These are phyloP conservation scores for Jacaranda copaia DNA, from an alignment of 257 asterid species.

Conservation along the genomic window DNA sequence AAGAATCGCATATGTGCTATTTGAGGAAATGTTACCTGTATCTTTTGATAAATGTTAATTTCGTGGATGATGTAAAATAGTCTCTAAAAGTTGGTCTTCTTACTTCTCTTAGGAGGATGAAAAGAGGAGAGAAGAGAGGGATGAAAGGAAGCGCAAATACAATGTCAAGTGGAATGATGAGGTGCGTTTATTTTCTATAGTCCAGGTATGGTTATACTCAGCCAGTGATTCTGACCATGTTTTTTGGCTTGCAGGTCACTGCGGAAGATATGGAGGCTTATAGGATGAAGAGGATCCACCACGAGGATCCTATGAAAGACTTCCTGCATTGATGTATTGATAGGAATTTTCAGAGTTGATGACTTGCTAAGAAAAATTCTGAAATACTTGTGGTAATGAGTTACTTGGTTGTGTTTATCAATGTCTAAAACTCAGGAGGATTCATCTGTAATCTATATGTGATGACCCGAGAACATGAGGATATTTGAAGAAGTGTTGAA, in stretches of 20 bases:
- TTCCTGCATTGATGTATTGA: conserved; percentile 52
- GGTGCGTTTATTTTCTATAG: conserved; percentile 44
- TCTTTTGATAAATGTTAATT: neutral
- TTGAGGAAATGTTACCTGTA: neutral
- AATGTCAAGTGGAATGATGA: conserved; percentile 94
- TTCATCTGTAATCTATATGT: neutral
- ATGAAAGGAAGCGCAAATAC: conserved; percentile 90
- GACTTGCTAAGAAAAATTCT: neutral
- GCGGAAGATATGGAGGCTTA: conserved; percentile 84
- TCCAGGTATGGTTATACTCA: neutral
- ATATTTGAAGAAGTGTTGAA: too few relatives aligned
- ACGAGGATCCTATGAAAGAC: conserved; percentile 88
- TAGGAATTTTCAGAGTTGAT: neutral
- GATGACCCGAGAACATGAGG: too few relatives aligned
- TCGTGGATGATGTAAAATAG: conserved; percentile 14
- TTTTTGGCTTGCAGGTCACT: conserved; percentile 56
- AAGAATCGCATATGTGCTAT: neutral
- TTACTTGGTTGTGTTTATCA: neutral
- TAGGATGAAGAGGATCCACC: conserved; percentile 82
- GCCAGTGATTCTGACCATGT: conserved; percentile 18
- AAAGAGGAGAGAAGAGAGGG: conserved; percentile 78
- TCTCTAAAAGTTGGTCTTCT: conserved; percentile 3
- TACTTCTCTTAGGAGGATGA: conserved; percentile 71
- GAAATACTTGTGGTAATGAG: neutral
- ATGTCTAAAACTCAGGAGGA: neutral